Evolutionary conservation across 805 yeast species (phyloP), one percentile per base, ranked within the genome.

Genomic region (Yamadazyma takamatsuzukensis): DNA sequence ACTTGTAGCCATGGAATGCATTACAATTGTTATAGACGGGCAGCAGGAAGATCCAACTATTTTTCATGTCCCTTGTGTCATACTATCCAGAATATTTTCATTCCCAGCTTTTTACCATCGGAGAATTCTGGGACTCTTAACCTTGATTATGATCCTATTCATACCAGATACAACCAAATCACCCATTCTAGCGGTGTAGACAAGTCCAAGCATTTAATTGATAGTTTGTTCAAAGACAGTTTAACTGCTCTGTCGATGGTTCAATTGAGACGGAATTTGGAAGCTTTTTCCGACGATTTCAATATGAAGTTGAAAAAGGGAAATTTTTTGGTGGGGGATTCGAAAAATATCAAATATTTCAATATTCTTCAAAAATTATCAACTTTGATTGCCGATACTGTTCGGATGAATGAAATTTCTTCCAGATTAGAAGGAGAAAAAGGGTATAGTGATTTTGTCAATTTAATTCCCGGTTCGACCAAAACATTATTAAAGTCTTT

Each of bases 1-100:
- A 63, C 72, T 10, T 75, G 81, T 58, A 69, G 74, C 2, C 81
- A 75, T 48, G 73, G 71, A 3, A 64, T 74, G 61, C 81, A 75
- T 45, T 59, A 53, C 37, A 41, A 48, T 21, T 75, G 81, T 44
- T 71, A 59, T 39, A 47, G 55, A 26, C 52, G 59, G 14, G 56
- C 46, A 29, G 46, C 48, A 16, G 43, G 41, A 13, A 37, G 44
- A 25, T 19, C 39, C 1, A 43, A 28, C 47, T 40, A 59, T 24
- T 61, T 58, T 33, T 54, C 63, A 2, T 75, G 80, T 47, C 79
- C 80, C 2, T 56, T 75, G 25, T 75, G 80, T 45, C 69, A 67
- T 40, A 59, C 65, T 12, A 50, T 61, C 16, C 68, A 64, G 40
- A 70, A 69, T 44, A 36, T 57, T 3, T 70, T 72, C 36, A 48